Conservation (phyloP, 2,329 filamentous ascomycete genomes). For the Pseudopithomyces maydicus region DNA sequence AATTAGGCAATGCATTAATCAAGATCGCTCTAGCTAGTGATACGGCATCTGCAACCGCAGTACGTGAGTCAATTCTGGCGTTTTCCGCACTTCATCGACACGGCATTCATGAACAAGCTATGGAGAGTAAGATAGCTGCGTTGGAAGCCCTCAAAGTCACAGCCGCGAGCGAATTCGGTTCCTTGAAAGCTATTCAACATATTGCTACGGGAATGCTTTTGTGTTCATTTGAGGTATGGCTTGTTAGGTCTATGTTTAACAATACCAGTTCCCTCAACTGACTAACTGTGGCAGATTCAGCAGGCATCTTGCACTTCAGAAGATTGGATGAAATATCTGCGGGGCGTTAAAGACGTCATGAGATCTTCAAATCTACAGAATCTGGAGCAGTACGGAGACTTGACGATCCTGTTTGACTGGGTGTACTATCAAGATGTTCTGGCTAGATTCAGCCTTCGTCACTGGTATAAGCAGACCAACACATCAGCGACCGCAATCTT, state of each 20-base stretch:
- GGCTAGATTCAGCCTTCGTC: constrained; percentile 15
- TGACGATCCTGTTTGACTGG: constrained; percentile 18
- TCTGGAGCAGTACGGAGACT: constrained; percentile 7
- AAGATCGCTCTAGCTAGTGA: constrained; percentile 10
- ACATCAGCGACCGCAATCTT: background rate
- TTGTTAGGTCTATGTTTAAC: background rate
- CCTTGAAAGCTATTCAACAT: constrained; percentile 17
- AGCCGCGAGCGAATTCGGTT: background rate
- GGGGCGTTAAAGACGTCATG: constrained; percentile 14
- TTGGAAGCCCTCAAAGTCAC: constrained; percentile 7
- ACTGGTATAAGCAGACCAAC: constrained; percentile 11
- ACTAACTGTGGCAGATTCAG: constrained; percentile 5
- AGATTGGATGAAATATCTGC: constrained; percentile 17
- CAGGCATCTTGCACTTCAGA: constrained; percentile 11
- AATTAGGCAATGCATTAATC: constrained; percentile 7
- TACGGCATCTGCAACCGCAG: constrained; percentile 13
- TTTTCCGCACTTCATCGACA: constrained; percentile 19
- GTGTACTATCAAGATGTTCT: constrained; percentile 24
- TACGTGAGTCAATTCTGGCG: constrained; percentile 13
- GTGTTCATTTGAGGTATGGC: constrained; percentile 15
- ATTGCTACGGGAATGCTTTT: constrained; percentile 18
- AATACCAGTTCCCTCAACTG: background rate
- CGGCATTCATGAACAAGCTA: constrained; percentile 14
- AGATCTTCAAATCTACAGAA: constrained; percentile 1
- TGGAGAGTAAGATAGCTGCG: constrained; percentile 12